A percentile compares a stretch with the other conserved stretches of the same genome.
These are phyloP conservation scores for Nematodospora anomalae DNA, from an alignment of 1,139 yeast species.

Conservation along the genomic window DNA sequence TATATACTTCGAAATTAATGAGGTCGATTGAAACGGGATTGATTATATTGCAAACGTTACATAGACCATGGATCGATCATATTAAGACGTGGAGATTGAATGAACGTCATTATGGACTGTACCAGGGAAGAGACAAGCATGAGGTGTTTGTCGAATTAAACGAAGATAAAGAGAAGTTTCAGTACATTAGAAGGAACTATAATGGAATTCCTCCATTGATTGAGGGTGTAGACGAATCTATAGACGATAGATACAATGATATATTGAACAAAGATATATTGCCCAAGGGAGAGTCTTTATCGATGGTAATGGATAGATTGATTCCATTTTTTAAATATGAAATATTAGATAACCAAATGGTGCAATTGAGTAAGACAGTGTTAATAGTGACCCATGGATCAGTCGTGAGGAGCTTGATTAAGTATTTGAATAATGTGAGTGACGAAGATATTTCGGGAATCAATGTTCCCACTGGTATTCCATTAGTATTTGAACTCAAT, in stretches of 20 bases:
- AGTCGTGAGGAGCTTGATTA: constrained; percentile 66
- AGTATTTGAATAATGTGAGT: constrained; percentile 53
- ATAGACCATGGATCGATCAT: constrained; percentile 48
- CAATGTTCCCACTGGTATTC: constrained; percentile 79
- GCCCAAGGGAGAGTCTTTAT: constrained; percentile 70
- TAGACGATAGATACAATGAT: constrained; percentile 50
- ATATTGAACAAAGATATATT: constrained; percentile 25
- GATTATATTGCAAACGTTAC: constrained; percentile 51
- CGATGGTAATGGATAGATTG: constrained; percentile 63
- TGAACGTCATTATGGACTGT: constrained; percentile 76
- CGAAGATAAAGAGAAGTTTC: constrained; percentile 50
- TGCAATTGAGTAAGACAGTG: constrained; percentile 45
- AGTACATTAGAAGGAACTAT: constrained; percentile 66
- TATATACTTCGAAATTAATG: constrained; percentile 65
- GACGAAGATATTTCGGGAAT: constrained; percentile 65
- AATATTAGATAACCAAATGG: constrained; percentile 36
- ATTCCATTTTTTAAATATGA: constrained; percentile 52
- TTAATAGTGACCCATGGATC: constrained; percentile 76
- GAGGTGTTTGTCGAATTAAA: constrained; percentile 56
- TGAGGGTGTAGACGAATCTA: constrained; percentile 26
- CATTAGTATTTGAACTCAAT: constrained; percentile 57
- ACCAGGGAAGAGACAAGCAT: constrained; percentile 65
- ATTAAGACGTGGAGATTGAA: constrained; percentile 68
- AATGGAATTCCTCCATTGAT: constrained; percentile 66
- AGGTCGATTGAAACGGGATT: constrained; percentile 69